Evolutionary conservation across 2,329 filamentous ascomycete genomes (phyloP), one percentile per base, ranked within the genome.

Genomic region (Fusarium albosuccineum): DNA sequence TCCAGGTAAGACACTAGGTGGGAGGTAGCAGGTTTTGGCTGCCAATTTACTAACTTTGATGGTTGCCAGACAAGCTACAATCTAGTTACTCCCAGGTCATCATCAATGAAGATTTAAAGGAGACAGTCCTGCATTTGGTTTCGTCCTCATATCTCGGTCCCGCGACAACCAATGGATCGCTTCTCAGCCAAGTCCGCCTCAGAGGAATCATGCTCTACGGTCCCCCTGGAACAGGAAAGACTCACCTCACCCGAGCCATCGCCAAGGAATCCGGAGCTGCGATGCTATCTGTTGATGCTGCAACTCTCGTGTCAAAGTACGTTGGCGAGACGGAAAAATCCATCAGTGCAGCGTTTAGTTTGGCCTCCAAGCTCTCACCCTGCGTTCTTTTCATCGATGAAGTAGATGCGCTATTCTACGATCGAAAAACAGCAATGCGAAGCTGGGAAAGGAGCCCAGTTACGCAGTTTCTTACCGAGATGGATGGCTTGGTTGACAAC

Each of bases 81-180:
- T 49, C 33, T 16, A 26, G 46, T 14, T 49, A 49, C 34, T 49
- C 46, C 4, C 46, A 49, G 16, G 46, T 49, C 14, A 49, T 49
- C 33, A 49, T 49, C 30, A 17, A 37, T 2, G 22, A 36, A 6
- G 46, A 37, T 4, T 33, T 49, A 17, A 49, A 49, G 1, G 46
- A 49, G 7, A 49, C 46, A 5, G 33, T 49, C 9, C n/a, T 49
- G 4, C 46, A 49, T 26, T 33, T 49, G 4, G 45, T 49, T 11
- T 49, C 45, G 11, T 27, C 45, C 7, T 16, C 45, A 26, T 48
- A 48, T 22, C 30, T 48, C 17, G 4, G 16, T 6, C 30, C 45
- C 29, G 14, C 30, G 3, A 36, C 16, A 10, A 10, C 39, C 39
- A 22, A 16, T 22, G 10, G 16, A 3, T 49, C 46, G 13, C 9